These are phyloP conservation scores for Fusarium sp. DNA, from an alignment of 2,329 filamentous ascomycete genomes.

Conservation along the genomic window DNA sequence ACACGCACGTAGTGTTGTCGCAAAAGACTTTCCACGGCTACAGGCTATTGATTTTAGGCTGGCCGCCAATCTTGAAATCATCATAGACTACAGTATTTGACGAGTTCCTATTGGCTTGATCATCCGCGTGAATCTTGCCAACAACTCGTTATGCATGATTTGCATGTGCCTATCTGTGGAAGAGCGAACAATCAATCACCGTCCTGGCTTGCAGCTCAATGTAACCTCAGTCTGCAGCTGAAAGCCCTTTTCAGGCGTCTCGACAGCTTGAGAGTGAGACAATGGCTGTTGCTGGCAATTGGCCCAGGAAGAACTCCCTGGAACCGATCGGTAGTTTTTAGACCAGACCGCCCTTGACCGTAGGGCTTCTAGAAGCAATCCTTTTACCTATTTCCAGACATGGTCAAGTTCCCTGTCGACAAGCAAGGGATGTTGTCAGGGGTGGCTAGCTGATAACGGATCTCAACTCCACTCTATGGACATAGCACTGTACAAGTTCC, in stretches of 20 bases:
- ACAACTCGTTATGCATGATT: slow-evolving; percentile 12
- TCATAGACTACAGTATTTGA: background rate
- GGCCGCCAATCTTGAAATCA: background rate
- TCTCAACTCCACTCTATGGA: background rate
- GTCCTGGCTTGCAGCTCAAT: slow-evolving; percentile 14
- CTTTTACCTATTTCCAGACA: slow-evolving; percentile 5
- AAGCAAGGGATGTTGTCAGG: background rate
- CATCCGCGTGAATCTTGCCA: background rate
- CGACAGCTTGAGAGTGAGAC: slow-evolving; percentile 5
- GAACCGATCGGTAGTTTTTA: slow-evolving; percentile 5
- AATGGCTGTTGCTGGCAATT: slow-evolving; percentile 10
- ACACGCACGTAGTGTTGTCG: background rate
- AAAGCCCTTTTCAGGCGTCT: slow-evolving; percentile 3
- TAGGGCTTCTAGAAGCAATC: slow-evolving; percentile 25
- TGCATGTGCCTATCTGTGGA: slow-evolving; percentile 12
- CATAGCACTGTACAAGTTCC: background rate
- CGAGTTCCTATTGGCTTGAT: background rate
- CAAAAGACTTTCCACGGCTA: background rate
- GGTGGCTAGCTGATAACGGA: background rate
- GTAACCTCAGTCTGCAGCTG: slow-evolving; percentile 10
- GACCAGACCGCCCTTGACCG: background rate
- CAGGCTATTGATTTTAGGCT: slow-evolving; percentile 7
- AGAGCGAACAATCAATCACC: background rate
- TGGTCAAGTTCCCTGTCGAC: background rate
- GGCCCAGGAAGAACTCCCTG: background rate